Base-by-base conservation (phyloP, 192 early-diverging fungal species). In the Jimgerdemannia lactiflua region DNA sequence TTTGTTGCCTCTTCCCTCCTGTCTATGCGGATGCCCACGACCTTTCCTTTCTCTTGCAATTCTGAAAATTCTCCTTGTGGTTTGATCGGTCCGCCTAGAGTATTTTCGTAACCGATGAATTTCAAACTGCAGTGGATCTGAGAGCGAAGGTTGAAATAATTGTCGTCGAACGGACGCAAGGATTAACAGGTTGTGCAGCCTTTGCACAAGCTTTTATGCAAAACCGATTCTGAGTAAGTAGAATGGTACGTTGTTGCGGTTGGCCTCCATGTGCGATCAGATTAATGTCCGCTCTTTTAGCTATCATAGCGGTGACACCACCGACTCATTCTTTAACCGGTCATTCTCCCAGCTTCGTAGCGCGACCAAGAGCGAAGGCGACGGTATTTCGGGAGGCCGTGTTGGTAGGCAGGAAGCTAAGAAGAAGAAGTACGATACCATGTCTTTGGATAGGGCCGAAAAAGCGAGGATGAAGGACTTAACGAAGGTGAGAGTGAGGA, bases 151-250 rank as follows among this genome's bases (percentile, higher is more conserved):
- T n/a, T n/a, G n/a, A n/a, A n/a, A n/a, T n/a, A n/a, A n/a, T n/a
- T n/a, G n/a, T n/a, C n/a, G n/a, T n/a, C n/a, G n/a, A n/a, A n/a
- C n/a, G n/a, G n/a, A n/a, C n/a, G n/a, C n/a, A n/a, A n/a, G n/a
- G n/a, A n/a, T n/a, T n/a, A n/a, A n/a, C n/a, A n/a, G n/a, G n/a
- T n/a, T n/a, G n/a, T n/a, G n/a, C n/a, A n/a, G n/a, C n/a, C n/a
- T n/a, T n/a, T n/a, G n/a, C n/a, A n/a, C n/a, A n/a, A n/a, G n/a
- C 81, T 92, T 91, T 82, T 93, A 91, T 75, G 92, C 91, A 63
- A 90, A 91, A 78, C 78, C 91, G 41, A 91, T 92, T 70, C 79
- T 87, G 19, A 85, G 82, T 19, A 74, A 81, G 49, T 75, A 83
- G 41, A 78, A 85, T 77, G 86, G 86, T 87, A 84, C 63, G 10